Evolutionary conservation across 129 eudicot genomes (phyloP).

Genomic region (Calendula officinalis): DNA sequence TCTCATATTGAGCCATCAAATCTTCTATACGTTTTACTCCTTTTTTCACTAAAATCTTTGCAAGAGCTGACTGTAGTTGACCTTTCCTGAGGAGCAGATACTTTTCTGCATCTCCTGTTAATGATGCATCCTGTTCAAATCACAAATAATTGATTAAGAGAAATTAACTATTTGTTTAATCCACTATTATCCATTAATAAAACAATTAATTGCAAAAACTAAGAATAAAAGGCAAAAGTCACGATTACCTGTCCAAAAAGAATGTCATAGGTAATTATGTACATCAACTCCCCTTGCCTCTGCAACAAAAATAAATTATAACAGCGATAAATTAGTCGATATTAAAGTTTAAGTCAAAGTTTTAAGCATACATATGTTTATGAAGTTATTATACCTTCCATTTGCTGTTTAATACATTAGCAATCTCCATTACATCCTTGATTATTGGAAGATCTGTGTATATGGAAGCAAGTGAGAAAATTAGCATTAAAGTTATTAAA

Average conservation of each 20-base stretch:
- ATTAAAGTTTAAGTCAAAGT: slow-evolving; percentile 4
- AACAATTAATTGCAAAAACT: slow-evolving; percentile 8
- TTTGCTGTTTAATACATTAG: slow-evolving; percentile 64
- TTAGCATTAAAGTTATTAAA: not conserved
- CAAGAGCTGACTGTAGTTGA: slow-evolving; percentile 71
- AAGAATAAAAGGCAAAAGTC: not conserved
- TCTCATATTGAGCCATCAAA: slow-evolving; percentile 52
- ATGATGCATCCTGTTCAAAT: slow-evolving; percentile 52
- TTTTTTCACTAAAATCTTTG: slow-evolving; percentile 55
- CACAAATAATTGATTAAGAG: slow-evolving; percentile 17
- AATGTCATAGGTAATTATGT: slow-evolving; percentile 73
- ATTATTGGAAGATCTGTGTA: slow-evolving; percentile 69
- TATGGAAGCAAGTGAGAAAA: slow-evolving; percentile 7
- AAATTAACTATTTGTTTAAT: slow-evolving; percentile 4
- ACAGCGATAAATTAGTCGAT: slow-evolving; percentile 13
- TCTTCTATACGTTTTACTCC: slow-evolving; percentile 65
- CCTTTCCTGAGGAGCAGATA: slow-evolving; percentile 62
- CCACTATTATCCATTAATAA: slow-evolving; percentile 2
- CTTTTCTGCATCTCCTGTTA: slow-evolving; percentile 88
- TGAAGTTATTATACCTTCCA: slow-evolving; percentile 71
- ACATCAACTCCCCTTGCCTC: slow-evolving; percentile 81
- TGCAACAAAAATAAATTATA: slow-evolving; percentile 36
- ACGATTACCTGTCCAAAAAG: slow-evolving; percentile 85
- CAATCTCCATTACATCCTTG: slow-evolving; percentile 73
- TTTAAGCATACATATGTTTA: slow-evolving; percentile 3